Evolutionary conservation across 2,329 filamentous ascomycete genomes (phyloP).

Genomic region (Penicillium sp.): DNA sequence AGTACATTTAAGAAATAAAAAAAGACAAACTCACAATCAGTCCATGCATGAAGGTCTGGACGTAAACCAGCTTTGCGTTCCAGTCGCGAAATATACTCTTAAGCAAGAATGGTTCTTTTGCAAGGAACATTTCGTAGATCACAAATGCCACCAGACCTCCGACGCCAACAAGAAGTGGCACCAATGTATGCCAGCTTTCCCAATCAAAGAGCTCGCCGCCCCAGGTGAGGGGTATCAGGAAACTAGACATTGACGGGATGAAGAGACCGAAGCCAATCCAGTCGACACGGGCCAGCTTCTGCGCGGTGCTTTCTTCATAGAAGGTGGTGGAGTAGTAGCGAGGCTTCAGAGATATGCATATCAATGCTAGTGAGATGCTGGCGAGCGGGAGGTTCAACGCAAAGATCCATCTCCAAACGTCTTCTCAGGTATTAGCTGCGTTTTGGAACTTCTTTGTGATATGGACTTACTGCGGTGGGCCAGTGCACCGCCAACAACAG

Average conservation of each 20-base stretch:
- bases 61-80: background rate
- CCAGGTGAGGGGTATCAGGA: background rate
- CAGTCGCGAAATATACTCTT: background rate
- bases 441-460: background rate
- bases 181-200: background rate
- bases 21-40: background rate
- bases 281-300: background rate
- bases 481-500: background rate
- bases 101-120: background rate
- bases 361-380: background rate
- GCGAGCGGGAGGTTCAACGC: background rate
- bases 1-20: background rate
- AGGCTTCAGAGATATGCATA: background rate
- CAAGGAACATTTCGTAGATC: background rate
- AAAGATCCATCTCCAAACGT: background rate
- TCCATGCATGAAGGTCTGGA: background rate
- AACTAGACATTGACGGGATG: background rate
- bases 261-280: background rate
- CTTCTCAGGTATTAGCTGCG: background rate
- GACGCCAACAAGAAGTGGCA: background rate
- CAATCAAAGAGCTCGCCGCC: background rate
- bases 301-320: background rate
- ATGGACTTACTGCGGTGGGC: background rate
- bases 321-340: background rate
- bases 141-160: background rate